These are phyloP conservation scores for Paulownia fortunei DNA, from an alignment of 257 asterid species.

Conservation along the genomic window DNA sequence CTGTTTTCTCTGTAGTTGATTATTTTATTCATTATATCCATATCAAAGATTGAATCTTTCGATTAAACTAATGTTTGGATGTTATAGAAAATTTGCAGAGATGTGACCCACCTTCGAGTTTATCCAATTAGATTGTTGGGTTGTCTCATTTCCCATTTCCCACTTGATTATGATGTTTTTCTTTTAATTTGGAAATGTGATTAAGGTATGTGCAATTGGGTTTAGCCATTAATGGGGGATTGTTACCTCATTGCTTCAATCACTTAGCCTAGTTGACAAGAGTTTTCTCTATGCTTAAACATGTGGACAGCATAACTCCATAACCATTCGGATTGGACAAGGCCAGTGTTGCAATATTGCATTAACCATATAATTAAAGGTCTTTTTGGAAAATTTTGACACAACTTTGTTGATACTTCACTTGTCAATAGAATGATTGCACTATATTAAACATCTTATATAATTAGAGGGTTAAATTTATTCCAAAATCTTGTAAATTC, in stretches of 20 bases:
- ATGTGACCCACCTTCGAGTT: conserved; percentile 37
- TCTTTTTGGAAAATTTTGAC: too few relatives aligned
- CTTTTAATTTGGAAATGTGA: conserved; percentile 5
- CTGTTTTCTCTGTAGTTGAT: conserved; percentile 17
- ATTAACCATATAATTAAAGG: too few relatives aligned
- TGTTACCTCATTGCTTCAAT: conserved; percentile 37
- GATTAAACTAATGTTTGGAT: conserved; percentile 35
- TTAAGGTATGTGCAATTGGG: conserved; percentile 29
- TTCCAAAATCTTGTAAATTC: too few relatives aligned
- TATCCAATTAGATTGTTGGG: conserved; percentile 43
- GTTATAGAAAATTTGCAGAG: conserved; percentile 15
- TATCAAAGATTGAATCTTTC: conserved; percentile 47
- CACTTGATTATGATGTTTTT: conserved; percentile 24
- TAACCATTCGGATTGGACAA: conserved; percentile 17
- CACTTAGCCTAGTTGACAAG: background rate
- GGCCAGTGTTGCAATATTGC: background rate
- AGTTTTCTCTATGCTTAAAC: conserved; percentile 17
- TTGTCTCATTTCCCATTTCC: conserved; percentile 47
- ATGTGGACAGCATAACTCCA: conserved; percentile 3
- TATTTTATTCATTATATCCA: background rate
- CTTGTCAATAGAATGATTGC: too few relatives aligned
- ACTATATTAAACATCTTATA: too few relatives aligned
- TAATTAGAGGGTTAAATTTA: too few relatives aligned
- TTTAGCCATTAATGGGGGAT: conserved; percentile 33
- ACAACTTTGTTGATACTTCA: too few relatives aligned